Evolutionary conservation across 306 rosid genomes (phyloP).

Genomic region (Castanea crenata): DNA sequence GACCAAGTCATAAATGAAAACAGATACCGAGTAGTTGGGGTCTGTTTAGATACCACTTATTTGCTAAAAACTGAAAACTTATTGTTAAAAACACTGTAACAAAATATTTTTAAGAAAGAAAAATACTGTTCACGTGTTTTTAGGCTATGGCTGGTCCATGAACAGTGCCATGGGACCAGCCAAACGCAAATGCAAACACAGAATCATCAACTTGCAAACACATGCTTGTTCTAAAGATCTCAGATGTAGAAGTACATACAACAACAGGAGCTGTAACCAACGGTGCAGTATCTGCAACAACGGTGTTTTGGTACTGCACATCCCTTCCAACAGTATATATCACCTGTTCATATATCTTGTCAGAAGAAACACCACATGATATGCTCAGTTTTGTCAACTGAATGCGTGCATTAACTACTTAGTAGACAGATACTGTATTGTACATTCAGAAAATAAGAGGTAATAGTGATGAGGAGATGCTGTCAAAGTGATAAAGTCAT

Average conservation of each 20-base stretch:
- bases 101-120: no score
- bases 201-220: no score
- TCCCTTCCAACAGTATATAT: constrained; percentile 95
- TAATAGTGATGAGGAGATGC: background rate
- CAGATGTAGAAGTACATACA: constrained; percentile 45
- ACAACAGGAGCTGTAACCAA: constrained; percentile 72
- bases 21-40: constrained; percentile 5
- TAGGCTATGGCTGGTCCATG: no score
- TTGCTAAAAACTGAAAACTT: no score
- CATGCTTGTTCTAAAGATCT: constrained; percentile 2
- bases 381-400: constrained; percentile 1
- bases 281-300: constrained; percentile 69
- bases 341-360: constrained; percentile 54
- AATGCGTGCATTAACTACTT: background rate
- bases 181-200: no score
- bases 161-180: no score
- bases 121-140: no score
- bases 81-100: no score
- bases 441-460: background rate
- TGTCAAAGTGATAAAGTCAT: background rate
- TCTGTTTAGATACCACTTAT: no score
- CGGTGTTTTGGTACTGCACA: constrained; percentile 63
- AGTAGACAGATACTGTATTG: background rate
- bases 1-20: constrained; percentile 14
- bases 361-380: constrained; percentile 16